These are phyloP conservation scores for Blastobotrys persicus DNA, from an alignment of 1,139 yeast genomes.

Conservation along the genomic window DNA sequence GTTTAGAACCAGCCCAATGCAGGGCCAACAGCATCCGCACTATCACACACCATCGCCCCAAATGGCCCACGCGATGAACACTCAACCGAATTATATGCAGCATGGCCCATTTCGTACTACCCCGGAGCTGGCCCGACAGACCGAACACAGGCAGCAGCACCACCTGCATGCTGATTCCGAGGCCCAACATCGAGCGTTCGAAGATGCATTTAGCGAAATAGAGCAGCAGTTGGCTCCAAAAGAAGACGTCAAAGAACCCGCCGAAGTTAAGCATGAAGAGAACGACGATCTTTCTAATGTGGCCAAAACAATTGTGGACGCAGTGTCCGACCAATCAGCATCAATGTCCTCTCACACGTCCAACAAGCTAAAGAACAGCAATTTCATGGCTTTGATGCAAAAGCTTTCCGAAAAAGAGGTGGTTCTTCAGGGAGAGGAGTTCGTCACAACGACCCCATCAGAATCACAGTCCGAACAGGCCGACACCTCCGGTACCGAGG, in stretches of 20 bases:
- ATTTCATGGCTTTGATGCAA: slow-evolving; percentile 42
- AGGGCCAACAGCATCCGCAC: slow-evolving; percentile 12
- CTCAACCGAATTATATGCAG: neutral
- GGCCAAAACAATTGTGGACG: slow-evolving; percentile 33
- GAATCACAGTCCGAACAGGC: neutral
- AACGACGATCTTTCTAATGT: slow-evolving; percentile 33
- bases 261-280: slow-evolving; percentile 8
- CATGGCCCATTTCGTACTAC: slow-evolving; percentile 20
- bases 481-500: slow-evolving; percentile 7
- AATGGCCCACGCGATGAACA: neutral
- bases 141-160: slow-evolving; percentile 31
- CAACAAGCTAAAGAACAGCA: slow-evolving; percentile 38
- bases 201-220: slow-evolving; percentile 31
- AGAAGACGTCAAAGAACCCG: slow-evolving; percentile 7
- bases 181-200: slow-evolving; percentile 28
- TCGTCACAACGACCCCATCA: slow-evolving; percentile 28
- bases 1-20: slow-evolving; percentile 12
- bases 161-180: slow-evolving; percentile 18
- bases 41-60: neutral
- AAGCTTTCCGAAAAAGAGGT: slow-evolving; percentile 36
- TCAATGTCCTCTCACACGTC: slow-evolving; percentile 22
- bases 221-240: slow-evolving; percentile 21
- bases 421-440: slow-evolving; percentile 34
- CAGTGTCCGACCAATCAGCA: slow-evolving; percentile 24
- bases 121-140: slow-evolving; percentile 21